Conservation (phyloP, 805 yeast genomes). For the Brettanomyces sp. region DNA sequence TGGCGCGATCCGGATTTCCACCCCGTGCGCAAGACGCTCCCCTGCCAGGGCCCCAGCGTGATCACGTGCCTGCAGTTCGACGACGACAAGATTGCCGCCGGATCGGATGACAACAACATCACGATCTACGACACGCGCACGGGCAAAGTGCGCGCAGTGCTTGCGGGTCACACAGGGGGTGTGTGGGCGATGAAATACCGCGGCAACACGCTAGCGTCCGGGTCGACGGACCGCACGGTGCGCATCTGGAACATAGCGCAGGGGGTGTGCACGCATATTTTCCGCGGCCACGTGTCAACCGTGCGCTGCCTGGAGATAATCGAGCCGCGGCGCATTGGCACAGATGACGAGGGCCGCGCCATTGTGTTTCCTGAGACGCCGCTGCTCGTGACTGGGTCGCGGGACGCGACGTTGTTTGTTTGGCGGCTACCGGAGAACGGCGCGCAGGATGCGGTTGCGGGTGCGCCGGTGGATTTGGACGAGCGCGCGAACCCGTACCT, state of each 20-base stretch:
- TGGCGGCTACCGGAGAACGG: slow-evolving; percentile 62
- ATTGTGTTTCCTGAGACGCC: slow-evolving; percentile 54
- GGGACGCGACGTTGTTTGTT: slow-evolving; percentile 71
- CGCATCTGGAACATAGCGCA: slow-evolving; percentile 86
- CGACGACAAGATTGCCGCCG: slow-evolving; percentile 81
- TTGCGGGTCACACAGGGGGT: slow-evolving; percentile 92
- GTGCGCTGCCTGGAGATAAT: slow-evolving; percentile 85
- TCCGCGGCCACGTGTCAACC: slow-evolving; percentile 86
- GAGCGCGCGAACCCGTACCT: slow-evolving; percentile 52
- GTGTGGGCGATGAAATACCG: slow-evolving; percentile 95
- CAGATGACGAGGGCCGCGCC: slow-evolving; percentile 48
- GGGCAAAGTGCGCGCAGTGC: slow-evolving; percentile 52
- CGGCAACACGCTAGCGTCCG: slow-evolving; percentile 79
- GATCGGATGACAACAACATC: slow-evolving; percentile 80
- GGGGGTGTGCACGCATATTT: slow-evolving; percentile 83
- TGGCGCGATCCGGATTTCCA: slow-evolving; percentile 72
- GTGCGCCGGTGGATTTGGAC: slow-evolving; percentile 27
- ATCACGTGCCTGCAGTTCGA: slow-evolving; percentile 94
- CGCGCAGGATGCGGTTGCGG: slow-evolving; percentile 27
- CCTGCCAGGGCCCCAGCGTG: slow-evolving; percentile 69
- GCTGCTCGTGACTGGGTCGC: slow-evolving; percentile 71
- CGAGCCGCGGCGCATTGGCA: slow-evolving; percentile 56
- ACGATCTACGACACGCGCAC: slow-evolving; percentile 70
- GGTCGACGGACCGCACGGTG: slow-evolving; percentile 90
- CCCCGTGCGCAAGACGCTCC: slow-evolving; percentile 59